Evolutionary conservation across 805 yeast genomes (phyloP).

Genomic region (Sugiyamaella boreocaroliniensis): DNA sequence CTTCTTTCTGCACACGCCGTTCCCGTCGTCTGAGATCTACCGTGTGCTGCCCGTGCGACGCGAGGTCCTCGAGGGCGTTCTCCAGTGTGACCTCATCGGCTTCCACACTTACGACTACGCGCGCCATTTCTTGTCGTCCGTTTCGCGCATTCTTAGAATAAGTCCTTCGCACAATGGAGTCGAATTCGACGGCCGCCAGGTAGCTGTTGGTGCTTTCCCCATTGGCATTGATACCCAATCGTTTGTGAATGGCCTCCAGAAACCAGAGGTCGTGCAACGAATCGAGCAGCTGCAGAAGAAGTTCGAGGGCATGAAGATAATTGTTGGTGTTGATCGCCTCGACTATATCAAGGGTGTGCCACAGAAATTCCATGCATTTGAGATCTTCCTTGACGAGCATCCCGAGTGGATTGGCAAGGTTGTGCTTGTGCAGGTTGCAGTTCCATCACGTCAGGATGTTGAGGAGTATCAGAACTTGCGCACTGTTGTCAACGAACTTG

Average conservation of each 20-base stretch:
- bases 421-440: constrained; percentile 91
- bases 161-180: constrained; percentile 89
- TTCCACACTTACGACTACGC: constrained; percentile 99
- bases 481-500: constrained; percentile 91
- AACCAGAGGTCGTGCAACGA: constrained; percentile 56
- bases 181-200: constrained; percentile 60
- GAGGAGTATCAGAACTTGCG: constrained; percentile 94
- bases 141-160: constrained; percentile 72
- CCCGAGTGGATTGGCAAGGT: constrained; percentile 99
- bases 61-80: constrained; percentile 84
- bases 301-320: constrained; percentile 70
- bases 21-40: constrained; percentile 95
- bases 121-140: constrained; percentile 87
- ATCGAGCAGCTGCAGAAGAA: constrained; percentile 57
- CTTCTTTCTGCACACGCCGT: constrained; percentile 94
- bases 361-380: constrained; percentile 93
- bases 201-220: constrained; percentile 95
- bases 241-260: constrained; percentile 70
- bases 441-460: constrained; percentile 95
- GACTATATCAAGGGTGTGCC: constrained; percentile 99
- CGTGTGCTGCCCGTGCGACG: constrained; percentile 91
- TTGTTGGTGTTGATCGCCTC: constrained; percentile 93
- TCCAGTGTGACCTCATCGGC: constrained; percentile 91
- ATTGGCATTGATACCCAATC: constrained; percentile 96
- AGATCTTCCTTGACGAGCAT: constrained; percentile 81